Conservation (phyloP, 2,329 filamentous ascomycete species). For the Verticillium klebahnii region DNA sequence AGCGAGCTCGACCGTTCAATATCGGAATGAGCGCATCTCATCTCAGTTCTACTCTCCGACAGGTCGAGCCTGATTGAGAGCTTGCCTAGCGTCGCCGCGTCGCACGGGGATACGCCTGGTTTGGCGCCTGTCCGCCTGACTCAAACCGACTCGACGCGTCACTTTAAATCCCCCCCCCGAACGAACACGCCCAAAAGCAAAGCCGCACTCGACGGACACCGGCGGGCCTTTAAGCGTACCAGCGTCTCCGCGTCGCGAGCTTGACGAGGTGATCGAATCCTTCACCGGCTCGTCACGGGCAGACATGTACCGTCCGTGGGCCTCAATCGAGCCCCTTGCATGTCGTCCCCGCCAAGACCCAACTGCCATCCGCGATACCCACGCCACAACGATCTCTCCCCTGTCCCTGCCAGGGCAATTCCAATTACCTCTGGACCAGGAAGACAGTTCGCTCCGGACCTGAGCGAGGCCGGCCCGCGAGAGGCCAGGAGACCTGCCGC, state of each 20-base stretch:
- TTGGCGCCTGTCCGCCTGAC: neutral
- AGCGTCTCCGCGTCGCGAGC: neutral
- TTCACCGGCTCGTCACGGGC: neutral
- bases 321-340: neutral
- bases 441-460: neutral
- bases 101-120: neutral
- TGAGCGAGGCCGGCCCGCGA: neutral
- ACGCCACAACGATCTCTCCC: neutral
- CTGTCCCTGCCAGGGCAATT: neutral
- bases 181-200: neutral
- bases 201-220: neutral
- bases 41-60: neutral
- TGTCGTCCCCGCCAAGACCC: neutral
- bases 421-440: neutral
- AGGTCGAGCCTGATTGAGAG: neutral
- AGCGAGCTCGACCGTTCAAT: neutral
- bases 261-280: neutral
- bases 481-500: too few species aligned
- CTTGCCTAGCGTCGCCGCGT: neutral
- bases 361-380: neutral
- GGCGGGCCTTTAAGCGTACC: neutral
- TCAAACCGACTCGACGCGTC: neutral
- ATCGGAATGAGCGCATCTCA: neutral
- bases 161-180: neutral
- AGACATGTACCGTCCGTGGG: neutral